Conservation (phyloP, 306 rosid species). For the Hylodesmum podocarpum region DNA sequence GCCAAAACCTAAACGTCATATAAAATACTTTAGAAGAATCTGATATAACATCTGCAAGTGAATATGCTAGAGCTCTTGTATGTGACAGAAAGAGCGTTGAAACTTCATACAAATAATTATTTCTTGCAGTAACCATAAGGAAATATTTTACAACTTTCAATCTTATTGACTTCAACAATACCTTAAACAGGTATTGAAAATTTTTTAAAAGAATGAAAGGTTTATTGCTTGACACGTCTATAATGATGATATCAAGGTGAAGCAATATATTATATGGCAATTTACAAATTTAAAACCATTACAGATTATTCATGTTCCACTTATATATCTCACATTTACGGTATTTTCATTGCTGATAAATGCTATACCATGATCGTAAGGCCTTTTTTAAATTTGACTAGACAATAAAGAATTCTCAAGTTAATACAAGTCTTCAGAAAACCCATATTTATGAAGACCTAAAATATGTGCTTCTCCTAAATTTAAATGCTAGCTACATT, state of each 20-base stretch:
- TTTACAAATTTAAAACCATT: background rate
- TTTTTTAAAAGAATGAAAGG: background rate
- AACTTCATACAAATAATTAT: background rate
- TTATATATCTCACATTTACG: background rate
- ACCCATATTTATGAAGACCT: background rate
- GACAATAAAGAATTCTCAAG: constrained; percentile 9
- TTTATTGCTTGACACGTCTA: background rate
- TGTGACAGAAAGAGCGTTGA: background rate
- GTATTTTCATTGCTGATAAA: background rate
- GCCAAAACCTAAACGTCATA: constrained; percentile 28
- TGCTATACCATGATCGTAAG: background rate
- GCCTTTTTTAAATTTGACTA: constrained; percentile 1
- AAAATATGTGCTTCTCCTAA: constrained; percentile 10
- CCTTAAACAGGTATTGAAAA: background rate
- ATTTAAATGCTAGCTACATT: constrained; percentile 4
- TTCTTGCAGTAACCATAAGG: background rate
- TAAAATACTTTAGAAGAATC: constrained; percentile 30
- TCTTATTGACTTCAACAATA: background rate
- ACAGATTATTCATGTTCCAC: background rate
- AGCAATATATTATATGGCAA: background rate
- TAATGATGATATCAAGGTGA: background rate
- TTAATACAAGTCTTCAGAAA: constrained; percentile 6
- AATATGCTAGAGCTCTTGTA: constrained; percentile 17
- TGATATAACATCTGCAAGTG: constrained; percentile 1
- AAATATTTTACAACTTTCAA: constrained; percentile 8